phyloP scores from a whole-genome alignment of 2,329 filamentous ascomycete species.

The Epichloe brachyelytri region DNA sequence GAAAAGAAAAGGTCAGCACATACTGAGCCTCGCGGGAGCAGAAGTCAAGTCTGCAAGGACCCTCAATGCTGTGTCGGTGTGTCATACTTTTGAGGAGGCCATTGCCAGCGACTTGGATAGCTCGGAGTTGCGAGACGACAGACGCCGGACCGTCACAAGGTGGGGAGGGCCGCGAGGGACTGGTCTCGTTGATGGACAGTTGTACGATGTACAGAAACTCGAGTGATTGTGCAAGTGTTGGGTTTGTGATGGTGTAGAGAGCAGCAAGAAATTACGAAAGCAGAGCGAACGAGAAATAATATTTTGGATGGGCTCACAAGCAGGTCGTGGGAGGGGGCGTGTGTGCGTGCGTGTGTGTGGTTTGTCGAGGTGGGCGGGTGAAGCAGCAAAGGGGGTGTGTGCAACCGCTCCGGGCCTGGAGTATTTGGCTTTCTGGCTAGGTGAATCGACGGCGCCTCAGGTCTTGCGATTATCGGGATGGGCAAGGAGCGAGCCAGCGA shows the following conservation, averaged over 20 bases:
- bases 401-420: constrained; percentile 10
- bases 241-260: constrained; percentile 6
- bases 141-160: constrained; percentile 19
- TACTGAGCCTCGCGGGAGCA: constrained; percentile 18
- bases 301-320: constrained; percentile 21
- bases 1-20: constrained; percentile 20
- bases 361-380: constrained; percentile 1
- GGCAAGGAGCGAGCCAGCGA: constrained; percentile 1
- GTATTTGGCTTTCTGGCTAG: constrained; percentile 4
- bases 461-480: constrained; percentile 20
- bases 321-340: constrained; percentile 6
- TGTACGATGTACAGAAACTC: constrained; percentile 6
- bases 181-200: not conserved
- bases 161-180: constrained; percentile 11
- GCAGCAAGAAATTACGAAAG: constrained; percentile 7
- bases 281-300: constrained; percentile 25
- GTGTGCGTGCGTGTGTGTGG: constrained; percentile 12
- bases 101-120: constrained; percentile 33
- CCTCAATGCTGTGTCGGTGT: constrained; percentile 14
- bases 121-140: constrained; percentile 21
- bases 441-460: constrained; percentile 16
- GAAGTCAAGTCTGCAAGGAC: constrained; percentile 17
- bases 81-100: constrained; percentile 49
- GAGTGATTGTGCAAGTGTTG: constrained; percentile 1
- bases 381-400: constrained; percentile 1